Percentiles rank a stretch among this genome's conserved stretches.
phyloP scores from a whole-genome alignment of 768 basidiomycete genomes.

The Termitomyces sp. region DNA sequence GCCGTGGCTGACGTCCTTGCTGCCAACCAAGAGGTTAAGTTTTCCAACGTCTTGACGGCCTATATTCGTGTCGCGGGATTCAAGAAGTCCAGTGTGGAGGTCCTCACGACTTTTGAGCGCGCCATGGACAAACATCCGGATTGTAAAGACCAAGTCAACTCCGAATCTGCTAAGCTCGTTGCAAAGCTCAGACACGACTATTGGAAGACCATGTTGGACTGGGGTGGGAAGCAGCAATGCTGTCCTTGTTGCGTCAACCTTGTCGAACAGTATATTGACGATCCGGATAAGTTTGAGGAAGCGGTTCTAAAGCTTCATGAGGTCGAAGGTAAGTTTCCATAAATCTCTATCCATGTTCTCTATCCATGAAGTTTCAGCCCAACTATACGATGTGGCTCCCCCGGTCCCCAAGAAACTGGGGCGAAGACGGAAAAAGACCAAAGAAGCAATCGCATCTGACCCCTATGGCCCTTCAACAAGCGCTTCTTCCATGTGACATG shows the following conservation, averaged over 20 bases:
- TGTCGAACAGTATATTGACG: slow-evolving; percentile 9
- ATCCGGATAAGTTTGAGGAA: slow-evolving; percentile 10
- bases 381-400: neutral
- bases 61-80: slow-evolving; percentile 15
- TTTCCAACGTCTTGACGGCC: slow-evolving; percentile 14
- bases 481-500: slow-evolving; percentile 3
- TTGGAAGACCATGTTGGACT: slow-evolving; percentile 14
- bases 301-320: neutral
- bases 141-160: slow-evolving; percentile 11
- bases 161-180: slow-evolving; percentile 9
- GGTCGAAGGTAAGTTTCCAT: neutral
- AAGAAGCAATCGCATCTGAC: slow-evolving; percentile 4
- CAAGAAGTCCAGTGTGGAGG: slow-evolving; percentile 7
- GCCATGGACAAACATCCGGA: slow-evolving; percentile 16
- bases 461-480: slow-evolving; percentile 15
- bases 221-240: slow-evolving; percentile 10
- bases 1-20: slow-evolving; percentile 16
- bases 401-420: slow-evolving; percentile 2
- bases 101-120: slow-evolving; percentile 12
- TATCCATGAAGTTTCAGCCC: neutral
- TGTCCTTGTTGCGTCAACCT: slow-evolving; percentile 14
- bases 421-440: slow-evolving; percentile 5
- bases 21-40: slow-evolving; percentile 13
- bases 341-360: neutral
- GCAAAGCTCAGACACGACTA: slow-evolving; percentile 14